Conservation (phyloP, 1,284 basidiomycete genomes). For the Inonotus hispidus region DNA sequence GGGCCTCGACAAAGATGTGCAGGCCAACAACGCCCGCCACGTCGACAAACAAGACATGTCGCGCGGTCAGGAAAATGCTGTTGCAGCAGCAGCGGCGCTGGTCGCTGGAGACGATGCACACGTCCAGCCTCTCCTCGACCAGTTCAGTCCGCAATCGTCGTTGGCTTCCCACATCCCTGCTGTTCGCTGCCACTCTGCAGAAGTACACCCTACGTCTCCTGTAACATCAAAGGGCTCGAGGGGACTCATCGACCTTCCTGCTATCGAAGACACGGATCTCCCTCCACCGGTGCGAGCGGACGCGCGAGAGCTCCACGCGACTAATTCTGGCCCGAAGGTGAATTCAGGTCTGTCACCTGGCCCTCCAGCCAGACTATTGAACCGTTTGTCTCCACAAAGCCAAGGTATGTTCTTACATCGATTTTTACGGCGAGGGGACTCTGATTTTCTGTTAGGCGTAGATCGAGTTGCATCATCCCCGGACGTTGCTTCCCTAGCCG, state of each 20-base stretch:
- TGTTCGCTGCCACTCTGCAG: slow-evolving; percentile 1
- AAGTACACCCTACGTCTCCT: background rate
- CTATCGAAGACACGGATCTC: background rate
- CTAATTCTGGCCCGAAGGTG: background rate
- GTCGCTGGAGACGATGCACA: slow-evolving; percentile 10
- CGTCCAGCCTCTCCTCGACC: slow-evolving; percentile 10
- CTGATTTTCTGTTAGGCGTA: background rate
- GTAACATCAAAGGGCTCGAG: background rate
- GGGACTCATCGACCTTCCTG: background rate
- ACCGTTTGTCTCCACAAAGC: background rate
- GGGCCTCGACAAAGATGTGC: background rate
- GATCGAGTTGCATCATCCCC: slow-evolving; percentile 1
- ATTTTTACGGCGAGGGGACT: background rate
- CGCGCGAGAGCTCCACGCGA: slow-evolving; percentile 1
- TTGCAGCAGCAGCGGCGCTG: slow-evolving; percentile 7
- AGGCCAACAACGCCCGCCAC: background rate
- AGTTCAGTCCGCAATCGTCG: background rate
- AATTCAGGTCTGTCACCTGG: background rate
- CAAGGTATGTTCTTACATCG: background rate
- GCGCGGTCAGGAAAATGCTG: background rate
- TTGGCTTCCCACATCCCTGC: background rate
- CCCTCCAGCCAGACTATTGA: background rate
- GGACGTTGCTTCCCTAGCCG: background rate
- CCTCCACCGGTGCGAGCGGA: background rate
- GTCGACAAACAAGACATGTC: background rate